phyloP scores from a whole-genome alignment of 2,329 filamentous ascomycete species.

The Lecanoromycetidae sp. region DNA sequence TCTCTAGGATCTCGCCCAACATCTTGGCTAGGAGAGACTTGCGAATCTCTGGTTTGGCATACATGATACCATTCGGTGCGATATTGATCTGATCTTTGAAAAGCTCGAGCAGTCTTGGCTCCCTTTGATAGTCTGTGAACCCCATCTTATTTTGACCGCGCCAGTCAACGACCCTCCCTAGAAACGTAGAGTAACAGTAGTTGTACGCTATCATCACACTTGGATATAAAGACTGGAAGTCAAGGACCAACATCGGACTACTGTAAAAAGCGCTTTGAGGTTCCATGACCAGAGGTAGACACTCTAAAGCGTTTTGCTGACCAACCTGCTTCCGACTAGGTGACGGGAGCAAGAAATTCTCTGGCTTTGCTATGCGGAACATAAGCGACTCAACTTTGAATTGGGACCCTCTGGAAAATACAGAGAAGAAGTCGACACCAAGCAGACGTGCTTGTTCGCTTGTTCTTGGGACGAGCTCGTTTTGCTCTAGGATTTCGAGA shows the following conservation, averaged over 20 bases:
- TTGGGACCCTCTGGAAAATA: constrained; percentile 87
- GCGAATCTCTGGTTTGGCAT: constrained; percentile 69
- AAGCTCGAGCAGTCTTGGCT: constrained; percentile 61
- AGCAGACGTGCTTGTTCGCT: constrained; percentile 89
- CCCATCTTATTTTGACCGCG: constrained; percentile 91
- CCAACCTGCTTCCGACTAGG: constrained; percentile 87
- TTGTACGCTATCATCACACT: constrained; percentile 99
- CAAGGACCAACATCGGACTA: constrained; percentile 77
- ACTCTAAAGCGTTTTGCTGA: constrained; percentile 86
- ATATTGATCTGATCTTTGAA: constrained; percentile 82
- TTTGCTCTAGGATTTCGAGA: constrained; percentile 80
- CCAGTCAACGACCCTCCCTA: constrained; percentile 77
- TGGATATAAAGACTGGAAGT: constrained; percentile 93
- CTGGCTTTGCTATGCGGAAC: constrained; percentile 95
- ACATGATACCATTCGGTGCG: constrained; percentile 94
- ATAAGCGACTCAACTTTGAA: constrained; percentile 98
- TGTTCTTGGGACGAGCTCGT: constrained; percentile 76
- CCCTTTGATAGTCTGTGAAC: constrained; percentile 72
- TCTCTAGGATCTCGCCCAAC: constrained; percentile 90
- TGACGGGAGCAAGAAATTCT: constrained; percentile 83
- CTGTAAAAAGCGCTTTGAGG: constrained; percentile 90
- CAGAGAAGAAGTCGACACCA: constrained; percentile 92
- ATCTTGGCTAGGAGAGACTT: constrained; percentile 92
- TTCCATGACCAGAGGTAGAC: constrained; percentile 91
- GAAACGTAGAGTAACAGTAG: constrained; percentile 93